Conservation (phyloP, 139 green algal species). For the Picochlorum sp. region DNA sequence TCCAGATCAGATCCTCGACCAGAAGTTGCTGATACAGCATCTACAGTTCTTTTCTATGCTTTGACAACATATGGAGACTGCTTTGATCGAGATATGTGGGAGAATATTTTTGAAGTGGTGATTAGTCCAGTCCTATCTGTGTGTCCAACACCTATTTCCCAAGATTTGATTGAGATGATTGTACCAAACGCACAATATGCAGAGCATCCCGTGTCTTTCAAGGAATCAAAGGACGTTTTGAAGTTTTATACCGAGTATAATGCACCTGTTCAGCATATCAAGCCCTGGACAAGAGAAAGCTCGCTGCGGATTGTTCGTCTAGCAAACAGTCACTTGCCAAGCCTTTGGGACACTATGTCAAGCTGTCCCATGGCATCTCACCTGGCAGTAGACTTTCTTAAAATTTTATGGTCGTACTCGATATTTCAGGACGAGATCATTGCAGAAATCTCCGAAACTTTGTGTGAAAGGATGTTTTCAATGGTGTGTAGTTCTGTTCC, state of each 20-base stretch:
- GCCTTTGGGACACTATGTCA: background rate
- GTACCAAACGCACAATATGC: background rate
- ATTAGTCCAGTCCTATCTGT: slow-evolving; percentile 75
- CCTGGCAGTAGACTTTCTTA: background rate
- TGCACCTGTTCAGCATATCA: too few species aligned
- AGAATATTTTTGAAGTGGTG: slow-evolving; percentile 66
- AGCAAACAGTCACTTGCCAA: background rate
- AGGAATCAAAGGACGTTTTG: too few species aligned
- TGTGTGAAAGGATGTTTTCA: too few species aligned
- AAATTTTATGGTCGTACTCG: too few species aligned
- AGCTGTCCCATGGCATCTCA: background rate
- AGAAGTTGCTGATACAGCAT: slow-evolving; percentile 63
- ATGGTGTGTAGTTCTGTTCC: too few species aligned
- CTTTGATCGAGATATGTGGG: slow-evolving; percentile 86
- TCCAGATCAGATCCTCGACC: slow-evolving; percentile 78
- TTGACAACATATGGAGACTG: slow-evolving; percentile 12
- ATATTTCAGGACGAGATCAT: too few species aligned
- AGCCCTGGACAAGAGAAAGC: background rate
- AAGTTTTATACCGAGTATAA: too few species aligned
- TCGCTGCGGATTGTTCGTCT: background rate
- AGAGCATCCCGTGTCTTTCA: too few species aligned
- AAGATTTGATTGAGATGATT: background rate
- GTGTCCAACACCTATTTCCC: background rate
- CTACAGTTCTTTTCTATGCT: slow-evolving; percentile 90
- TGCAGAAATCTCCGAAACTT: too few species aligned